Conservation (phyloP, 2,329 filamentous ascomycete genomes). For the Pseudogymnoascus sp. region DNA sequence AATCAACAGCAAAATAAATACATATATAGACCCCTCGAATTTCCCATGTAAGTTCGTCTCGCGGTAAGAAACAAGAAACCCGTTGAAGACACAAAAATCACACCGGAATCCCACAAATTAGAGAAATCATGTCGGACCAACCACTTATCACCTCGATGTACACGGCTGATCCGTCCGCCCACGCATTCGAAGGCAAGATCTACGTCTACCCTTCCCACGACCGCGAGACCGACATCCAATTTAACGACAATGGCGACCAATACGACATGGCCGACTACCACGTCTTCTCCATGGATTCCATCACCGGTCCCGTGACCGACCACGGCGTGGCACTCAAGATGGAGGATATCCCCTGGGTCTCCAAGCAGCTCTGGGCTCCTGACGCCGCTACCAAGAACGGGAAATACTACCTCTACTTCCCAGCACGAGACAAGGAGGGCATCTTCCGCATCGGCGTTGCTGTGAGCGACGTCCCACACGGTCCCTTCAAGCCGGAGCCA, state of each 20-base stretch:
- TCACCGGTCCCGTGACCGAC: conserved; percentile 54
- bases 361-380: conserved; percentile 73
- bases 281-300: conserved; percentile 53
- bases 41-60: background rate
- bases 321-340: conserved; percentile 61
- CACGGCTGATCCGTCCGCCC: conserved; percentile 72
- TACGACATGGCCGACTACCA: conserved; percentile 77
- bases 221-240: conserved; percentile 61
- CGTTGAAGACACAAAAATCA: background rate
- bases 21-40: background rate
- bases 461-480: conserved; percentile 51
- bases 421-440: conserved; percentile 59
- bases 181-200: conserved; percentile 66
- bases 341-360: conserved; percentile 65
- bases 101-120: background rate
- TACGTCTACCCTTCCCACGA: conserved; percentile 80
- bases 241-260: conserved; percentile 79
- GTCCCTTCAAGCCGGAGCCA: conserved; percentile 59
- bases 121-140: conserved; percentile 6
- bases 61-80: background rate
- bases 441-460: conserved; percentile 71
- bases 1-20: background rate
- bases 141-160: conserved; percentile 68
- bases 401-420: conserved; percentile 71
- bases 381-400: conserved; percentile 62